These are phyloP conservation scores for Candida cerambycidarum DNA, from an alignment of 805 yeast species.

Conservation along the genomic window DNA sequence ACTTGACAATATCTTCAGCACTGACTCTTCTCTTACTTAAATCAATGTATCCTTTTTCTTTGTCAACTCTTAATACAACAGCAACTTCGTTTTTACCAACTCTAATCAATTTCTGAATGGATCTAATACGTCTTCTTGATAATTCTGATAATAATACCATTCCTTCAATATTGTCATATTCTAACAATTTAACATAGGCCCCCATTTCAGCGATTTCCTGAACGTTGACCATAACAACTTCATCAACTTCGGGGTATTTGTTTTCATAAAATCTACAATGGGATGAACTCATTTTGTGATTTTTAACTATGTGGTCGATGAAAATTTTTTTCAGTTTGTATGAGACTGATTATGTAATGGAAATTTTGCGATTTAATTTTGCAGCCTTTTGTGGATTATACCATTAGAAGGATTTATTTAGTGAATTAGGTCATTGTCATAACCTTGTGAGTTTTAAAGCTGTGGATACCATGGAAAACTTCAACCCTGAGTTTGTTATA, in stretches of 20 bases:
- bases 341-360: slow-evolving; percentile 2
- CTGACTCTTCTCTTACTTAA: slow-evolving; percentile 96
- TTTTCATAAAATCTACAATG: slow-evolving; percentile 97
- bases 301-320: slow-evolving; percentile 1
- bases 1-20: slow-evolving; percentile 94
- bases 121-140: slow-evolving; percentile 97
- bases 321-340: slow-evolving; percentile 1
- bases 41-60: slow-evolving; percentile 98
- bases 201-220: slow-evolving; percentile 99
- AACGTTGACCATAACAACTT: slow-evolving; percentile 98
- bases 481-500: too few species aligned
- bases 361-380: slow-evolving; percentile 8
- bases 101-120: slow-evolving; percentile 94
- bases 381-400: slow-evolving; percentile 8
- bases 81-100: slow-evolving; percentile 99
- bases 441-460: too few species aligned
- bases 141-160: slow-evolving; percentile 95
- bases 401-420: too few species aligned
- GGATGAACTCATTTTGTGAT: slow-evolving; percentile 65
- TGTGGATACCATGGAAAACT: too few species aligned
- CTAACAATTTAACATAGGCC: slow-evolving; percentile 92
- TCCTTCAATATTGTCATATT: slow-evolving; percentile 97
- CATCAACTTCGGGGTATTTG: slow-evolving; percentile 98
- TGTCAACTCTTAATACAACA: slow-evolving; percentile 95
- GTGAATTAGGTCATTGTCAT: too few species aligned